Conservation (phyloP, 2,329 filamentous ascomycete genomes). For the Daldinia sp. region DNA sequence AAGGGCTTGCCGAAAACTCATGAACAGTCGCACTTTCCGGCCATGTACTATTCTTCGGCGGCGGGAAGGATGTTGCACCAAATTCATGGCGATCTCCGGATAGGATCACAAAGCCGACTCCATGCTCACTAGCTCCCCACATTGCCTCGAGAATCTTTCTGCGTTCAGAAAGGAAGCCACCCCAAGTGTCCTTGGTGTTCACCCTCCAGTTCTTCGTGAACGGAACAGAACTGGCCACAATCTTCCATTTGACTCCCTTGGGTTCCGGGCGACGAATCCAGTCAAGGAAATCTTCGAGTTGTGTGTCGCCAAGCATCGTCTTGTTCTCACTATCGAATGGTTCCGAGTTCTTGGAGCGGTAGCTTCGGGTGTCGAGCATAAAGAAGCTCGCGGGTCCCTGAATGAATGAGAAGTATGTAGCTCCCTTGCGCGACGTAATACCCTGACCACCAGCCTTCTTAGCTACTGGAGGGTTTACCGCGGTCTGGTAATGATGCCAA, state of each 20-base stretch:
- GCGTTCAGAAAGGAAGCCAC: slow-evolving; percentile 86
- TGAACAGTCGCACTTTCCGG: slow-evolving; percentile 73
- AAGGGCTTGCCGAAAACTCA: slow-evolving; percentile 89
- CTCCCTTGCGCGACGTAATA: slow-evolving; percentile 54
- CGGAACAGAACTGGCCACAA: slow-evolving; percentile 87
- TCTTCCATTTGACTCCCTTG: slow-evolving; percentile 87
- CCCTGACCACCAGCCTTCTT: slow-evolving; percentile 56
- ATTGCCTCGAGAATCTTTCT: slow-evolving; percentile 84
- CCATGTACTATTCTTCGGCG: slow-evolving; percentile 68
- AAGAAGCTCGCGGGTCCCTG: slow-evolving; percentile 95
- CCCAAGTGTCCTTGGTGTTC: slow-evolving; percentile 91
- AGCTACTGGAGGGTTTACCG: slow-evolving; percentile 80
- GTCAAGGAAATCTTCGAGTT: slow-evolving; percentile 79
- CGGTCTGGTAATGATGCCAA: slow-evolving; percentile 85
- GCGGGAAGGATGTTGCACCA: slow-evolving; percentile 82
- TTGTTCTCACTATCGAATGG: slow-evolving; percentile 71
- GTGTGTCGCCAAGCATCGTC: slow-evolving; percentile 84
- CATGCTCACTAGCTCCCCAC: slow-evolving; percentile 83
- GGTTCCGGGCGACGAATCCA: slow-evolving; percentile 80
- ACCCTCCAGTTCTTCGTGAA: slow-evolving; percentile 98
- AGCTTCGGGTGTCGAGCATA: slow-evolving; percentile 89
- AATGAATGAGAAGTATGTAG: slow-evolving; percentile 88
- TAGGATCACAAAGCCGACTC: slow-evolving; percentile 81
- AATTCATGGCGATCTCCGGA: slow-evolving; percentile 98
- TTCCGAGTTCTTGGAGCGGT: slow-evolving; percentile 73